Percentiles rank a stretch among this genome's conserved stretches.
Conservation (phyloP, 768 basidiomycete species). For the Pholiota molesta region DNA sequence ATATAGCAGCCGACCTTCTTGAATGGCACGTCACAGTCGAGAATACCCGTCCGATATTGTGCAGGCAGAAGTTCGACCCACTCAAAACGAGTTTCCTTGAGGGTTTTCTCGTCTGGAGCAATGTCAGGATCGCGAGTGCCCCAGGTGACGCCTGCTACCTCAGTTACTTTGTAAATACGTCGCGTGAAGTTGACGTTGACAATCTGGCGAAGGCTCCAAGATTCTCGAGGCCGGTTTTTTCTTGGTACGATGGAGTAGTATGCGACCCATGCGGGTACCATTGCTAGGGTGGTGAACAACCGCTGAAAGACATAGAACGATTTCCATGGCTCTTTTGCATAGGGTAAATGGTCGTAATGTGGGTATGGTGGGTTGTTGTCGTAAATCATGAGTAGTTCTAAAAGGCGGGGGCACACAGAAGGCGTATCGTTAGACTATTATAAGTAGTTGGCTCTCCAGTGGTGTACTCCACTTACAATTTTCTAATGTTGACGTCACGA, state of each 20-base stretch:
- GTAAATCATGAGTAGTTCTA: slow-evolving; percentile 21
- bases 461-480: slow-evolving; percentile 1
- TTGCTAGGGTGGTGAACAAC: slow-evolving; percentile 48
- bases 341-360: slow-evolving; percentile 46
- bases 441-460: neutral
- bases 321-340: slow-evolving; percentile 48
- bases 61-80: slow-evolving; percentile 50
- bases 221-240: slow-evolving; percentile 47
- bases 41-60: slow-evolving; percentile 42
- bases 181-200: slow-evolving; percentile 55
- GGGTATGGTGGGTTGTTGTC: slow-evolving; percentile 39
- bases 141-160: slow-evolving; percentile 60
- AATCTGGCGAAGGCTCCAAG: slow-evolving; percentile 53
- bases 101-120: slow-evolving; percentile 31
- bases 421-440: neutral
- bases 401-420: neutral
- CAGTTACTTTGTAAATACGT: slow-evolving; percentile 54
- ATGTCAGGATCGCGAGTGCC: slow-evolving; percentile 48
- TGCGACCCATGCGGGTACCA: slow-evolving; percentile 48
- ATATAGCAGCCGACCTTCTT: slow-evolving; percentile 48
- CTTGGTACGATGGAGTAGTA: slow-evolving; percentile 48
- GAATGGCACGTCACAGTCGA: slow-evolving; percentile 42
- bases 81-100: slow-evolving; percentile 50
- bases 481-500: slow-evolving; percentile 6
- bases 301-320: slow-evolving; percentile 50